Evolutionary conservation across 2,329 filamentous ascomycete species (phyloP).

Genomic region (Colletotrichum agaves): DNA sequence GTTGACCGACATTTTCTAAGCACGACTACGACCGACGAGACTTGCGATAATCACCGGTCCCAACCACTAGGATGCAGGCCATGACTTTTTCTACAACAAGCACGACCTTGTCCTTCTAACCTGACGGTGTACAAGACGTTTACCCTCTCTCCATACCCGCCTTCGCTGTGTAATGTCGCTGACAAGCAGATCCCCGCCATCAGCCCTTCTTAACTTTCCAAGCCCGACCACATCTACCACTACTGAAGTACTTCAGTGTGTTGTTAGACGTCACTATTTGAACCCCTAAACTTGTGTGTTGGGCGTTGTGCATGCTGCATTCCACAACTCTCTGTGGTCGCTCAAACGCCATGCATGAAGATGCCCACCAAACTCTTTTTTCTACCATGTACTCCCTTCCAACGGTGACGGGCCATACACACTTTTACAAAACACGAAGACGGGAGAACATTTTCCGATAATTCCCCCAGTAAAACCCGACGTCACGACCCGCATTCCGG

Average conservation of each 20-base stretch:
- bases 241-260: no score
- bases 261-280: constrained; percentile 12
- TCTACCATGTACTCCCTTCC: not conserved
- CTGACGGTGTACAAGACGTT: not conserved
- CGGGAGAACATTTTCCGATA: constrained; percentile 6
- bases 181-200: constrained; percentile 27
- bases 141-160: constrained; percentile 6
- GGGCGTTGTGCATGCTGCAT: constrained; percentile 15
- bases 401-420: not conserved
- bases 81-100: not conserved
- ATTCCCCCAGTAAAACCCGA: constrained; percentile 8
- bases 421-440: not conserved
- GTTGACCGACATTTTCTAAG: constrained; percentile 17
- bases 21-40: not conserved
- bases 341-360: constrained; percentile 17
- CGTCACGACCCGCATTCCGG: constrained; percentile 19
- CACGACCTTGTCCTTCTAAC: constrained; percentile 5
- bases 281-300: constrained; percentile 8
- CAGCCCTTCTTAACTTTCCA: not conserved
- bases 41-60: not conserved
- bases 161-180: constrained; percentile 11
- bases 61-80: constrained; percentile 12
- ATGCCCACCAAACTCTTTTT: constrained; percentile 1
- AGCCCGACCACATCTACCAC: not conserved
- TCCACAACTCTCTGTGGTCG: constrained; percentile 12